Conservation (phyloP, 225 moss, liverwort and hornwort genomes). For the Bryum argenteum region DNA sequence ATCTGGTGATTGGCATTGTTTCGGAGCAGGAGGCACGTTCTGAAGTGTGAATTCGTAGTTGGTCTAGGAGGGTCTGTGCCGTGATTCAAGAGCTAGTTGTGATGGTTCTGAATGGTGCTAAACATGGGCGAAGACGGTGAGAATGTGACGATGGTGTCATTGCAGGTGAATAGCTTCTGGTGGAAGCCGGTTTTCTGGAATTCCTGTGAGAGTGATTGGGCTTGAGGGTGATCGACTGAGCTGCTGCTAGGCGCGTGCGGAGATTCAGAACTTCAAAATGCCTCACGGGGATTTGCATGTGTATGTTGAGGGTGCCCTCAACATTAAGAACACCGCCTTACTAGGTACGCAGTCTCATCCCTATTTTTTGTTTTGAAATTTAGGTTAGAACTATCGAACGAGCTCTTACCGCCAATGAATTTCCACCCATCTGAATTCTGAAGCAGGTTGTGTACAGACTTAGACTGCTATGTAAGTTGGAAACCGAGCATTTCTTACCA, state of each 20-base stretch:
- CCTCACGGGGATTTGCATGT: constrained; percentile 52
- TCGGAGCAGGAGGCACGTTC: neutral
- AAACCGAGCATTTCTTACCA: neutral
- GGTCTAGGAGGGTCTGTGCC: neutral
- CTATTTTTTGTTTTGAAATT: neutral
- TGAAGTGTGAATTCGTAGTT: neutral
- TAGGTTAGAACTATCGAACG: neutral
- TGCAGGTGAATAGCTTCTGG: neutral
- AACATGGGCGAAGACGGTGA: constrained; percentile 14
- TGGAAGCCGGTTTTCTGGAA: neutral
- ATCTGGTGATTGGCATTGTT: too few species aligned
- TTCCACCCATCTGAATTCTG: too few species aligned
- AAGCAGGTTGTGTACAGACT: neutral
- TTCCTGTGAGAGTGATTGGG: neutral
- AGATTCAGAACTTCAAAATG: constrained; percentile 33
- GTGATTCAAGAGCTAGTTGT: neutral
- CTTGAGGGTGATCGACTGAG: neutral
- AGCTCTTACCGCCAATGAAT: neutral
- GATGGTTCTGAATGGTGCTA: neutral
- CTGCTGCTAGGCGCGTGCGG: neutral
- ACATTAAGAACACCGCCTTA: constrained; percentile 38
- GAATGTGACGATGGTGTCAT: neutral
- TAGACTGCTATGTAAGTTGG: neutral
- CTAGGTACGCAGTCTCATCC: constrained; percentile 27
- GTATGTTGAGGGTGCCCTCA: constrained; percentile 48